A percentile compares a stretch with the other conserved stretches of the same genome.
Evolutionary conservation across 108 stramenopile genomes (phyloP).

Genomic region (Phaeodactylum tricornutum): DNA sequence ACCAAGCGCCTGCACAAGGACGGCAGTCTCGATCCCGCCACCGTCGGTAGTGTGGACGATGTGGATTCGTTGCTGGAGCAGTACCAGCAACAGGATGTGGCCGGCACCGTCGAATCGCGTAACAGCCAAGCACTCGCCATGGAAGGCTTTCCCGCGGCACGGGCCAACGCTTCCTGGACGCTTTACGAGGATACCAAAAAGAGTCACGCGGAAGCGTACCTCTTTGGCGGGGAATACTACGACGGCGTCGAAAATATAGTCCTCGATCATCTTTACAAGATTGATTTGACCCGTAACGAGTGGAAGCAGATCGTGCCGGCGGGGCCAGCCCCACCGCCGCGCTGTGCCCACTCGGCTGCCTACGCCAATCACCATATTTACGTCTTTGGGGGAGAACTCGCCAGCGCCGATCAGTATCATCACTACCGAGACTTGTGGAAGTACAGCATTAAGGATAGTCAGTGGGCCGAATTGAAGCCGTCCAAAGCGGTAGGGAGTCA

Average conservation of each 20-base stretch:
- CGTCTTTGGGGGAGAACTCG: conserved; percentile 91
- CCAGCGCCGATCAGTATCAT: conserved; percentile 88
- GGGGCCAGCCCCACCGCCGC: conserved; percentile 72
- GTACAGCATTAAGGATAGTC: conserved; percentile 65
- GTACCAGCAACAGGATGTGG: conserved; percentile 24
- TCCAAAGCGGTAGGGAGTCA: conserved; percentile 39
- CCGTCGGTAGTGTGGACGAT: conserved; percentile 18
- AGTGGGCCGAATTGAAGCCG: conserved; percentile 75
- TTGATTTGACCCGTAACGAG: conserved; percentile 33
- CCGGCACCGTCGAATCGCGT: too few relatives aligned
- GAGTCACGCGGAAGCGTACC: conserved; percentile 54
- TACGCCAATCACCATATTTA: conserved; percentile 83
- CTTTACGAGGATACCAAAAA: conserved; percentile 33
- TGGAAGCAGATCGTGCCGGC: conserved; percentile 71
- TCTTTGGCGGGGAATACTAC: conserved; percentile 95
- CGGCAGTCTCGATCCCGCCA: conserved; percentile 5
- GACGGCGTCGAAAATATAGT: conserved; percentile 89
- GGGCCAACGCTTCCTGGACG: conserved; percentile 75
- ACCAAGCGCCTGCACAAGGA: conserved; percentile 55
- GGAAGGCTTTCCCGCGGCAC: conserved; percentile 51
- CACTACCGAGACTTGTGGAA: conserved; percentile 94
- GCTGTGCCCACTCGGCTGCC: conserved; percentile 91
- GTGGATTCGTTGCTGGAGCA: conserved; percentile 36
- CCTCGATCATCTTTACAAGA: conserved; percentile 72
- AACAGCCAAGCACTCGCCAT: conserved; percentile 9